A percentile compares a stretch with the other conserved stretches of the same genome.
Conservation (phyloP, 31 red algal species). For the Porphyra umbilicalis region DNA sequence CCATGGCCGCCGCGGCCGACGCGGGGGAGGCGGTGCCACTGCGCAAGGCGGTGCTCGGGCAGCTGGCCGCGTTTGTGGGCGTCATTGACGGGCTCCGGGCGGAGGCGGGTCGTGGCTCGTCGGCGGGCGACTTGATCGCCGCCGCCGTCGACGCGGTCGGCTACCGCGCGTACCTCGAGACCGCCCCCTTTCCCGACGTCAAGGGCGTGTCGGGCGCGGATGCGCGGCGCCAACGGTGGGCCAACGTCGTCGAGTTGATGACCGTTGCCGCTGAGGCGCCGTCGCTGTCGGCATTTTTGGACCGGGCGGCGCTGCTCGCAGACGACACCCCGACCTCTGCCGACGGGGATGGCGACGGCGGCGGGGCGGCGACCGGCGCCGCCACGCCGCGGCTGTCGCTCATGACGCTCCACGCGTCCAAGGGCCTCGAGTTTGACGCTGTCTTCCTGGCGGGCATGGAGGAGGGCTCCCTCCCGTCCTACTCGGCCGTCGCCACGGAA, state of each 20-base stretch:
- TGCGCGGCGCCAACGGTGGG: background rate
- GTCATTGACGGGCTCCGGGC: slow-evolving; percentile 24
- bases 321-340: background rate
- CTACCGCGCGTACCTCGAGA: background rate
- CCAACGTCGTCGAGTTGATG: background rate
- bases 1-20: slow-evolving; percentile 4
- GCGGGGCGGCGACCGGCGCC: too few relatives aligned
- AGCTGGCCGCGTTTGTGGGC: slow-evolving; percentile 38
- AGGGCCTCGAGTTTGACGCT: slow-evolving; percentile 78
- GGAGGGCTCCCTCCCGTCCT: slow-evolving; percentile 47
- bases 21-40: slow-evolving; percentile 20
- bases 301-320: slow-evolving; percentile 23
- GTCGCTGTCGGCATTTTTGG: slow-evolving; percentile 18
- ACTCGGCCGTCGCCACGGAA: background rate
- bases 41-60: slow-evolving; percentile 5
- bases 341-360: background rate
- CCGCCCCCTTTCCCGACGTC: background rate
- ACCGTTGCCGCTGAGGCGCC: background rate
- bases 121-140: background rate
- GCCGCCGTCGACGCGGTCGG: background rate
- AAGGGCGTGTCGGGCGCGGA: background rate
- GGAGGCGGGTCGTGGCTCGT: background rate
- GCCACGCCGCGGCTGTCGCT: slow-evolving; percentile 21
- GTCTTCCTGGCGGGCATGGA: slow-evolving; percentile 67
- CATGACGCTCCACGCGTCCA: slow-evolving; percentile 75